These are phyloP conservation scores for Penicillium alfredii DNA, from an alignment of 495 filamentous ascomycete genomes.

Conservation along the genomic window DNA sequence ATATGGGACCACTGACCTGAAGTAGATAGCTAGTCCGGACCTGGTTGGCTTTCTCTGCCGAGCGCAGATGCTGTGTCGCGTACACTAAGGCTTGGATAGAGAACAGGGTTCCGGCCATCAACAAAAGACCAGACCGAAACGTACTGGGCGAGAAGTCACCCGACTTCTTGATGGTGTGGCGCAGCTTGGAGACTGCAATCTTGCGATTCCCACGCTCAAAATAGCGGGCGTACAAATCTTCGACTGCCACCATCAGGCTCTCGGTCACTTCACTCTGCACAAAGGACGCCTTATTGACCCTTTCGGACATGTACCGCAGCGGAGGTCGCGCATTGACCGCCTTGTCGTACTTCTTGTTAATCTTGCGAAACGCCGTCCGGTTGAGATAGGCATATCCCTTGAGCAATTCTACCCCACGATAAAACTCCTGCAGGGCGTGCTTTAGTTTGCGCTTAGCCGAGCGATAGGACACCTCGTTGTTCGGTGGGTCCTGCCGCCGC, in stretches of 20 bases:
- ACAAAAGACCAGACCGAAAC: conserved; percentile 74
- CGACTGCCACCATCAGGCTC: conserved; percentile 65
- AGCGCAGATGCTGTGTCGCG: conserved; percentile 48
- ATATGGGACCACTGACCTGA: conserved; percentile 43
- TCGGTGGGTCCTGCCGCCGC: conserved; percentile 43
- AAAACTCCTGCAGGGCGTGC: conserved; percentile 82
- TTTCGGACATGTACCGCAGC: conserved; percentile 82
- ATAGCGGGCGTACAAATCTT: conserved; percentile 89
- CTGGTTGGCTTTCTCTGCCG: conserved; percentile 40
- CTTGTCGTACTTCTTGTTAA: conserved; percentile 99
- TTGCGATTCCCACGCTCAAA: conserved; percentile 90
- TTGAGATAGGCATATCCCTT: conserved; percentile 89
- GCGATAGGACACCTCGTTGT: conserved; percentile 65
- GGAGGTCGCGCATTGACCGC: conserved; percentile 68
- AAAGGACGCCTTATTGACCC: conserved; percentile 85
- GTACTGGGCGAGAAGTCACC: conserved; percentile 66
- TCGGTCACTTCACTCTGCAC: conserved; percentile 79
- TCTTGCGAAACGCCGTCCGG: conserved; percentile 88
- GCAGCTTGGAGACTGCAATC: conserved; percentile 77
- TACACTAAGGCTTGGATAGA: conserved; percentile 68
- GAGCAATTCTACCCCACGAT: conserved; percentile 82
- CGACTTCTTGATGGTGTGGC: conserved; percentile 56
- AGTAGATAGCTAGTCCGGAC: conserved; percentile 67
- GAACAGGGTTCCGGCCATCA: conserved; percentile 70
- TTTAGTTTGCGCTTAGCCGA: conserved; percentile 88